Conservation (phyloP, 768 basidiomycete genomes). For the Suillus hirtellus region DNA sequence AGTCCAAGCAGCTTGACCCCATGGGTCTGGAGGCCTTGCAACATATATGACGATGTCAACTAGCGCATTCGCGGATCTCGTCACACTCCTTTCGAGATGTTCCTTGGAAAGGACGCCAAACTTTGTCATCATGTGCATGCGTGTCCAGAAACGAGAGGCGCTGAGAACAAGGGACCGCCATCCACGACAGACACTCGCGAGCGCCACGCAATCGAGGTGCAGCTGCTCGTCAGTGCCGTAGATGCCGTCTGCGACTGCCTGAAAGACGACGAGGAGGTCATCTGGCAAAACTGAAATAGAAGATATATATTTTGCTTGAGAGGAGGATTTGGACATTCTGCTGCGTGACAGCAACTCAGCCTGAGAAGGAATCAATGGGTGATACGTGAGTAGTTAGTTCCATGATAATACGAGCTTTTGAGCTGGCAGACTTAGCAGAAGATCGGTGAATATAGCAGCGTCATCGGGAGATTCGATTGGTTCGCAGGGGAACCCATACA, state of each 20-base stretch:
- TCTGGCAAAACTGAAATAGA: neutral
- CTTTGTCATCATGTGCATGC: neutral
- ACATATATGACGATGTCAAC: slow-evolving; percentile 4
- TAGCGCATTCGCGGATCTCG: neutral
- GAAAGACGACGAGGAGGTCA: neutral
- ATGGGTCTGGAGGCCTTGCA: neutral
- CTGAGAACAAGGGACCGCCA: slow-evolving; percentile 3
- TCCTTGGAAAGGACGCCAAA: neutral
- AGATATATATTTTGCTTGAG: neutral
- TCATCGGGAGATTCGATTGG: neutral
- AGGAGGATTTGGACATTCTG: neutral
- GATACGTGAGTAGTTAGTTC: neutral
- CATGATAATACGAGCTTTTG: neutral
- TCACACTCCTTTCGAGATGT: neutral
- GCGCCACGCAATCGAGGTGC: neutral
- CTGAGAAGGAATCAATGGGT: neutral
- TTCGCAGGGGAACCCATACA: neutral
- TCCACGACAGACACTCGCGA: neutral
- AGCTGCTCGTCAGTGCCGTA: neutral
- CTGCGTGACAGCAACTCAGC: neutral
- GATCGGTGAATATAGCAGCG: neutral
- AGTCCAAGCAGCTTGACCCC: neutral
- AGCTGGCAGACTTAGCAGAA: neutral
- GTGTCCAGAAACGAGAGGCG: neutral
- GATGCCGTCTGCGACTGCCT: neutral